phyloP scores from a whole-genome alignment of 2,329 filamentous ascomycete genomes.

The Cladosporium sp. region DNA sequence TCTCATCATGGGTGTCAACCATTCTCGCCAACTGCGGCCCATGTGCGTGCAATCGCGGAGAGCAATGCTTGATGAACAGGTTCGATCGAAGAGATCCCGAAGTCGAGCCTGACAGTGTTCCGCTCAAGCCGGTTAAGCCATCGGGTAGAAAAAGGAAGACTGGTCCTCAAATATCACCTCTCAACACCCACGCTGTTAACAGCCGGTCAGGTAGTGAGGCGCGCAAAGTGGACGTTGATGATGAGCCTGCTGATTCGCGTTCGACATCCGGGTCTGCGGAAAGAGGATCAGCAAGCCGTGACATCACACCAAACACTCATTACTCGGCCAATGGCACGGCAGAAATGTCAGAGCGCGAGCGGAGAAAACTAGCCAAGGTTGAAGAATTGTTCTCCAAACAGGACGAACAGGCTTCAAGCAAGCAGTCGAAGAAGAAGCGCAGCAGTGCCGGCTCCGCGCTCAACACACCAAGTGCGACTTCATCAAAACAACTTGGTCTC shows the following conservation, averaged over 20 bases:
- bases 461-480: conserved; percentile 45
- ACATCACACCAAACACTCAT: conserved; percentile 56
- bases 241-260: conserved; percentile 55
- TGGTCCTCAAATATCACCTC: conserved; percentile 48
- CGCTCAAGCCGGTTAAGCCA: conserved; percentile 38
- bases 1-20: conserved; percentile 55
- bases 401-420: conserved; percentile 53
- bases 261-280: conserved; percentile 56
- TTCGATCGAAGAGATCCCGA: conserved; percentile 30
- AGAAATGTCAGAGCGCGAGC: conserved; percentile 59
- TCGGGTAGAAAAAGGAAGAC: conserved; percentile 46
- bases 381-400: conserved; percentile 60
- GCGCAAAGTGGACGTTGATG: conserved; percentile 45
- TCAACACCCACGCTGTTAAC: conserved; percentile 51
- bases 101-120: conserved; percentile 20
- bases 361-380: conserved; percentile 59
- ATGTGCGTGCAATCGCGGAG: conserved; percentile 62
- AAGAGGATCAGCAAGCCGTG: conserved; percentile 55
- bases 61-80: conserved; percentile 31
- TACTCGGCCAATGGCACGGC: conserved; percentile 46
- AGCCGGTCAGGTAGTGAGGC: conserved; percentile 59
- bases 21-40: conserved; percentile 75
- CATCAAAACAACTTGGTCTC: conserved; percentile 39
- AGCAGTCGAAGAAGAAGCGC: conserved; percentile 51
- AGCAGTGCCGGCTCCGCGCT: conserved; percentile 52